These are phyloP conservation scores for Candida tibetensis DNA, from an alignment of 805 yeast genomes.

Conservation along the genomic window DNA sequence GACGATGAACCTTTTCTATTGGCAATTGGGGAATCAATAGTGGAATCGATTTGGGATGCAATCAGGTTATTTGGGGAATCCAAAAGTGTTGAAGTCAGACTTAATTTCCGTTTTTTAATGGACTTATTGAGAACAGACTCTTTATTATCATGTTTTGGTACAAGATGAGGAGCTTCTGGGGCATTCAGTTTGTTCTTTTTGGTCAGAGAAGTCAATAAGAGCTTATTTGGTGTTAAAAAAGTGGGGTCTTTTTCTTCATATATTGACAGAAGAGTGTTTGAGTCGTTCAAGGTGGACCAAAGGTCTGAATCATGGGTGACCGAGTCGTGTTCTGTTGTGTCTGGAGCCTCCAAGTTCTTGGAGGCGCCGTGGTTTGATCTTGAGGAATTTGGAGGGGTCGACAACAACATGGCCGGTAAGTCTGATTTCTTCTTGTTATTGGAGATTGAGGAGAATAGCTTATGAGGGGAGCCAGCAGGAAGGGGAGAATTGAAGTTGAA, in stretches of 20 bases:
- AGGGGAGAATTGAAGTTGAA: conserved; percentile 39
- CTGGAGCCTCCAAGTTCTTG: conserved; percentile 14
- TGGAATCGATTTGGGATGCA: conserved; percentile 34
- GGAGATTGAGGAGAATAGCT: conserved; percentile 22
- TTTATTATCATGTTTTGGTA: conserved; percentile 10
- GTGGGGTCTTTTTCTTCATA: conserved; percentile 20
- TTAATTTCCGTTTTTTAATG: conserved; percentile 10
- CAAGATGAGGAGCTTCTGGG: conserved; percentile 1
- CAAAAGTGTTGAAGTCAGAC: conserved; percentile 6
- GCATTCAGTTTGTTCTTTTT: background rate
- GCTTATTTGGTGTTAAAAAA: conserved; percentile 35
- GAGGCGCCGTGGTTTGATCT: conserved; percentile 5
- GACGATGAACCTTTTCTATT: conserved; percentile 6
- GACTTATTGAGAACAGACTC: conserved; percentile 5
- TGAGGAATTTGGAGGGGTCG: conserved; percentile 17
- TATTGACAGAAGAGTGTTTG: conserved; percentile 22
- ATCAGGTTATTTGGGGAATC: conserved; percentile 36
- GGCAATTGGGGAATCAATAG: conserved; percentile 25
- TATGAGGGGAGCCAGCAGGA: conserved; percentile 33
- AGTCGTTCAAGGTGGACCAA: conserved; percentile 28
- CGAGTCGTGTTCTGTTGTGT: conserved; percentile 12
- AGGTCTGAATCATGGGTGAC: conserved; percentile 16
- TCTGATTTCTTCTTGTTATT: conserved; percentile 1
- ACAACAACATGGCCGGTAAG: conserved; percentile 12
- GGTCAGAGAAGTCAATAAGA: conserved; percentile 12